Evolutionary conservation across 345 rosid genomes (phyloP).

Genomic region (Raphanus raphanistrum): DNA sequence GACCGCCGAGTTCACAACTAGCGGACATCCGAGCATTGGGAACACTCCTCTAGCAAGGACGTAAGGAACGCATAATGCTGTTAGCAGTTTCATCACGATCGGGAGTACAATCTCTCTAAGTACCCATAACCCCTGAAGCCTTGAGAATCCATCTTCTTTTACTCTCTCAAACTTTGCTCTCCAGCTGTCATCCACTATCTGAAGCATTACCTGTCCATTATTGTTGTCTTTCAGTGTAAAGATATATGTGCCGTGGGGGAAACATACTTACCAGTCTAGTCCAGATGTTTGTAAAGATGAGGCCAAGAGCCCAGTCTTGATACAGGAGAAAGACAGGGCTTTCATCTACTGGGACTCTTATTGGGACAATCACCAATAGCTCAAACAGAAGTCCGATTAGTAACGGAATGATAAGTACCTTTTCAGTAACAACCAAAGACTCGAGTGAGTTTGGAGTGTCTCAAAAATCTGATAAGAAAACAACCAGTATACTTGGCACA

Average conservation of each 20-base stretch:
- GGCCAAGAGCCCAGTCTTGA: constrained; percentile 99
- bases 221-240: background rate
- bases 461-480: background rate
- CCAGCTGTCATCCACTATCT: constrained; percentile 90
- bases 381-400: constrained; percentile 93
- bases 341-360: constrained; percentile 97
- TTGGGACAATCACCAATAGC: constrained; percentile 95
- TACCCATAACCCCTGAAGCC: constrained; percentile 92
- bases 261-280: constrained; percentile 74
- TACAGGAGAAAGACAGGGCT: constrained; percentile 97
- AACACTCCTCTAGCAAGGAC: constrained; percentile 91
- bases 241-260: background rate
- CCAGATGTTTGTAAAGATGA: constrained; percentile 95
- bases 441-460: background rate
- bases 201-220: constrained; percentile 83
- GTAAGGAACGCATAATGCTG: constrained; percentile 93
- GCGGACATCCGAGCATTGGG: constrained; percentile 87
- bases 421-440: constrained; percentile 12
- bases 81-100: constrained; percentile 86
- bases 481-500: background rate
- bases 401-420: constrained; percentile 93
- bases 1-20: constrained; percentile 89
- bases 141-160: constrained; percentile 89
- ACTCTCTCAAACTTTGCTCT: constrained; percentile 88
- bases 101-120: constrained; percentile 88